These are phyloP conservation scores for Cladosporium sp. DNA, from an alignment of 2,329 filamentous ascomycete species.

Conservation along the genomic window DNA sequence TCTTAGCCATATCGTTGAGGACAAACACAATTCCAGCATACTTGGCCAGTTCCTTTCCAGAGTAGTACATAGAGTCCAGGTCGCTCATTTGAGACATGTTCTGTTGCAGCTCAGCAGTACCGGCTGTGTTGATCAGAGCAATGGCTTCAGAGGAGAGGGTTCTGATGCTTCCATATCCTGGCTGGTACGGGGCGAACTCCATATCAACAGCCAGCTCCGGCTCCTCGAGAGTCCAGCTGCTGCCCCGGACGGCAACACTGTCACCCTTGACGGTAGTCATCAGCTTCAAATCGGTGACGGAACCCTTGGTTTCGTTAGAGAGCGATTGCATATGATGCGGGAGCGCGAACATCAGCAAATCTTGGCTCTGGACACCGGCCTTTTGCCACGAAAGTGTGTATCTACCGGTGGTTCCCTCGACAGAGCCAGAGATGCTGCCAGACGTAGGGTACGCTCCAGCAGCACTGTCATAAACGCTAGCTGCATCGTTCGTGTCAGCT, in stretches of 20 bases:
- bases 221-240: constrained; percentile 76
- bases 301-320: constrained; percentile 50
- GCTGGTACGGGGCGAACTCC: constrained; percentile 74
- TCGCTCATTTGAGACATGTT: constrained; percentile 70
- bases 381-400: constrained; percentile 75
- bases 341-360: constrained; percentile 78
- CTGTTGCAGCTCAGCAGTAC: constrained; percentile 66
- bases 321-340: constrained; percentile 83
- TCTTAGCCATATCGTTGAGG: constrained; percentile 50
- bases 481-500: constrained; percentile 45
- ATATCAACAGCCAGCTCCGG: constrained; percentile 66
- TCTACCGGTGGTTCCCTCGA: constrained; percentile 55
- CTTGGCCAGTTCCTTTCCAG: constrained; percentile 58
- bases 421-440: constrained; percentile 61
- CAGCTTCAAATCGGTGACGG: constrained; percentile 53
- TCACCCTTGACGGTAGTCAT: constrained; percentile 82
- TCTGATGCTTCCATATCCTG: constrained; percentile 38
- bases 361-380: constrained; percentile 56
- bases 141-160: constrained; percentile 43
- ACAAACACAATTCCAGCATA: constrained; percentile 44
- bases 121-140: constrained; percentile 53
- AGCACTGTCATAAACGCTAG: constrained; percentile 68
- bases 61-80: constrained; percentile 86
- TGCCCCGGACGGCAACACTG: constrained; percentile 66
- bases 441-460: constrained; percentile 69